phyloP scores from a whole-genome alignment of 1,284 basidiomycete species.

The Gomphus bonarii region DNA sequence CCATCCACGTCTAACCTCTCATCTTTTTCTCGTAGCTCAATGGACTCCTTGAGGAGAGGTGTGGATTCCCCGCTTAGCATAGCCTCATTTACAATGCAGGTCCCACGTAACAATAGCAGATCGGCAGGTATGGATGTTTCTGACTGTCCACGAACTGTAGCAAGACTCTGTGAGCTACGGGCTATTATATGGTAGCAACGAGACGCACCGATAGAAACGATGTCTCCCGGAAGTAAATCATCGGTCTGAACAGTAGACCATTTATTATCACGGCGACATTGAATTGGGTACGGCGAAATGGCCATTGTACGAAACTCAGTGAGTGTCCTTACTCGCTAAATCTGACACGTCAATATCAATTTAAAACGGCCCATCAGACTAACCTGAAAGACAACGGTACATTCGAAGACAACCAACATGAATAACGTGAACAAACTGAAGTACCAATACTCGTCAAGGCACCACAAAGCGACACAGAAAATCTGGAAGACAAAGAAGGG shows the following conservation, averaged over 20 bases:
- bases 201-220: constrained; percentile 66
- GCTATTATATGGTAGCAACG: not conserved
- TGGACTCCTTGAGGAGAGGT: constrained; percentile 86
- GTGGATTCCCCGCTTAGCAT: constrained; percentile 97
- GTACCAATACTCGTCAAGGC: constrained; percentile 96
- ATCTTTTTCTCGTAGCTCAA: constrained; percentile 68
- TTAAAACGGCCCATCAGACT: constrained; percentile 17
- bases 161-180: not conserved
- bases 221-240: constrained; percentile 80
- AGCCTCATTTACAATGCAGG: constrained; percentile 93
- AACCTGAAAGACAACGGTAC: constrained; percentile 94
- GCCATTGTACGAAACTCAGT: constrained; percentile 96
- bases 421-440: constrained; percentile 94
- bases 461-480: constrained; percentile 94
- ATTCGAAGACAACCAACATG: constrained; percentile 95
- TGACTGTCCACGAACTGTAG: constrained; percentile 57
- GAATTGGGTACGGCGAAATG: constrained; percentile 79
- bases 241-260: constrained; percentile 79
- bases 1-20: constrained; percentile 81
- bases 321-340: constrained; percentile 75
- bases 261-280: constrained; percentile 67
- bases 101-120: constrained; percentile 78
- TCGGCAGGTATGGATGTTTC: constrained; percentile 90
- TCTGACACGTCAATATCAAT: not conserved
- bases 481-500: constrained; percentile 96